phyloP scores from a whole-genome alignment of 352 stramenopile species.

The Globisporangium perplexum region DNA sequence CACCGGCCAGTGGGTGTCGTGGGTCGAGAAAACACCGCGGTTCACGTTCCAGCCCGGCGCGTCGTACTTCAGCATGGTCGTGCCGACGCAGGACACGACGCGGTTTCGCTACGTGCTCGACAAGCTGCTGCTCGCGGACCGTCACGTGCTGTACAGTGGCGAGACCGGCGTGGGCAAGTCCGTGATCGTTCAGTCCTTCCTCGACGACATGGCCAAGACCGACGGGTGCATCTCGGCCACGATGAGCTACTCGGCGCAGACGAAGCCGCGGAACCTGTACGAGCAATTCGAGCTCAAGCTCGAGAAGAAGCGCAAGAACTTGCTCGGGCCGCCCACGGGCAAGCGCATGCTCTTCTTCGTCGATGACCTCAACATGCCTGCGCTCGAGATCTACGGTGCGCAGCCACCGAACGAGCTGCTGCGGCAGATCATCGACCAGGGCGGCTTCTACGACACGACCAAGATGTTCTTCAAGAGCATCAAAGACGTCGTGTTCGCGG shows the following conservation, averaged over 20 bases:
- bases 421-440: constrained; percentile 89
- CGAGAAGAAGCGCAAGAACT: constrained; percentile 83
- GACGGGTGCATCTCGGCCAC: constrained; percentile 78
- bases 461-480: constrained; percentile 94
- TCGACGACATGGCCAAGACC: constrained; percentile 85
- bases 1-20: constrained; percentile 75
- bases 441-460: constrained; percentile 86
- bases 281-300: constrained; percentile 81
- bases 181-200: constrained; percentile 88
- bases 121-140: constrained; percentile 73
- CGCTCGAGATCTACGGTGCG: constrained; percentile 89
- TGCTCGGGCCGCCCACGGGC: constrained; percentile 59
- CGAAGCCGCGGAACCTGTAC: constrained; percentile 77
- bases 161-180: constrained; percentile 93
- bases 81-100: constrained; percentile 94
- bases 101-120: constrained; percentile 91
- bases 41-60: constrained; percentile 82
- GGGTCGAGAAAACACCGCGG: constrained; percentile 82
- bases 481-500: constrained; percentile 79
- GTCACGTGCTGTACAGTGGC: constrained; percentile 87
- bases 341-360: constrained; percentile 89
- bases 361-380: constrained; percentile 93
- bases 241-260: constrained; percentile 90
- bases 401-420: constrained; percentile 91
- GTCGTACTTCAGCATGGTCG: constrained; percentile 94